Conservation (phyloP, 257 asterid genomes). For the Plantago major region DNA sequence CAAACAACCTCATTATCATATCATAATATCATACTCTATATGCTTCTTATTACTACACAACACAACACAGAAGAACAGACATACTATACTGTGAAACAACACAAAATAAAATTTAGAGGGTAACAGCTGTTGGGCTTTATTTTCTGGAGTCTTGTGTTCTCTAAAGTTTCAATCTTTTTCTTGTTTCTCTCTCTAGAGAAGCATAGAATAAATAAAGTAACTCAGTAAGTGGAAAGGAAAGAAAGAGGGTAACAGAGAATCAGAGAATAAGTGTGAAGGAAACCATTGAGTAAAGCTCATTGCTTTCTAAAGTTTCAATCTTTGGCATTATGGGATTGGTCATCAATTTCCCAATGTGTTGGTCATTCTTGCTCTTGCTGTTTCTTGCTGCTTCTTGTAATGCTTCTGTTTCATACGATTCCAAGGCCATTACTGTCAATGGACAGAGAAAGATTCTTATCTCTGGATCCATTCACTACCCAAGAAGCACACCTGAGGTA, state of each 20-base stretch:
- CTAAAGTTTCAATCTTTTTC: conserved; percentile 3
- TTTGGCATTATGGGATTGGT: background rate
- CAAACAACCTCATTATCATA: background rate
- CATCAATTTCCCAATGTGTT: conserved; percentile 14
- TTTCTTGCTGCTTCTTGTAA: conserved; percentile 27
- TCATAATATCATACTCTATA: background rate
- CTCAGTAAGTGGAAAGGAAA: too few relatives aligned
- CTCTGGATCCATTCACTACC: conserved; percentile 81
- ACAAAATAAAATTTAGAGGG: background rate
- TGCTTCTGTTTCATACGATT: conserved; percentile 66
- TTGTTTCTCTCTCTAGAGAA: background rate
- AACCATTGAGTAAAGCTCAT: background rate
- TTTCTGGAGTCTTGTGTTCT: background rate
- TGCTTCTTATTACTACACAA: background rate
- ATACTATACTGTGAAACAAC: background rate
- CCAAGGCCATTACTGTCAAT: conserved; percentile 47
- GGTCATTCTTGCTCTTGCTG: conserved; percentile 16
- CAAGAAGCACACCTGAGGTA: conserved; percentile 90
- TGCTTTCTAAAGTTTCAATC: background rate
- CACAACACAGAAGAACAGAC: background rate
- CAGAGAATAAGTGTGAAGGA: background rate
- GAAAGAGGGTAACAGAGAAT: too few relatives aligned
- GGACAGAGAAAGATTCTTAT: conserved; percentile 64
- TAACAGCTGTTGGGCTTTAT: background rate
- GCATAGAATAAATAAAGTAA: too few relatives aligned